Evolutionary conservation across 352 stramenopile genomes (phyloP).

Genomic region (Pseudoperonospora humuli): DNA sequence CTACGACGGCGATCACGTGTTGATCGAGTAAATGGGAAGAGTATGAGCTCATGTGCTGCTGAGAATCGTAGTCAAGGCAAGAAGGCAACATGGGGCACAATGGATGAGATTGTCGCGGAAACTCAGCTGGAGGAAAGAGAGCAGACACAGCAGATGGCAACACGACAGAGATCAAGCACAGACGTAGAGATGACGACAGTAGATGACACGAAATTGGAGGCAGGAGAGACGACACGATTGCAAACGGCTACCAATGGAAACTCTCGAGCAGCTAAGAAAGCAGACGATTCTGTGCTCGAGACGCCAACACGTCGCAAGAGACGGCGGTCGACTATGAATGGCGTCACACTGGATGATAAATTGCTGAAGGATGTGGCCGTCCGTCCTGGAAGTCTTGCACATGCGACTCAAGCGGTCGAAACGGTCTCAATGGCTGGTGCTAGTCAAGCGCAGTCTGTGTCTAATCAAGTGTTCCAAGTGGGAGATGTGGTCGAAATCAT

Average conservation of each 20-base stretch:
- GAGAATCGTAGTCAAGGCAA: slow-evolving; percentile 1
- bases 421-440: slow-evolving; percentile 8
- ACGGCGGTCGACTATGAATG: slow-evolving; percentile 7
- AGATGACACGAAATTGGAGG: slow-evolving; percentile 1
- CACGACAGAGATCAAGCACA: slow-evolving; percentile 3
- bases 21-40: background rate
- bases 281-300: background rate
- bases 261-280: background rate
- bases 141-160: background rate
- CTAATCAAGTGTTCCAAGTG: slow-evolving; percentile 30
- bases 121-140: slow-evolving; percentile 11
- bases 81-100: background rate
- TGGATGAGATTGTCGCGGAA: slow-evolving; percentile 4
- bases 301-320: slow-evolving; percentile 13
- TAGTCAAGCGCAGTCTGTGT: slow-evolving; percentile 6
- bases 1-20: slow-evolving; percentile 1
- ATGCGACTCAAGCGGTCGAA: slow-evolving; percentile 5
- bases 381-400: background rate
- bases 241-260: background rate
- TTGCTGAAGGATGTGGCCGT: background rate
- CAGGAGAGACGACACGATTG: background rate
- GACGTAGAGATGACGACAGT: background rate
- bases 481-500: slow-evolving; percentile 84
- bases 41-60: background rate
- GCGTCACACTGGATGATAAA: slow-evolving; percentile 1